Base-by-base conservation (phyloP, 2,329 filamentous ascomycete genomes). In the Xylaria polymorpha region DNA sequence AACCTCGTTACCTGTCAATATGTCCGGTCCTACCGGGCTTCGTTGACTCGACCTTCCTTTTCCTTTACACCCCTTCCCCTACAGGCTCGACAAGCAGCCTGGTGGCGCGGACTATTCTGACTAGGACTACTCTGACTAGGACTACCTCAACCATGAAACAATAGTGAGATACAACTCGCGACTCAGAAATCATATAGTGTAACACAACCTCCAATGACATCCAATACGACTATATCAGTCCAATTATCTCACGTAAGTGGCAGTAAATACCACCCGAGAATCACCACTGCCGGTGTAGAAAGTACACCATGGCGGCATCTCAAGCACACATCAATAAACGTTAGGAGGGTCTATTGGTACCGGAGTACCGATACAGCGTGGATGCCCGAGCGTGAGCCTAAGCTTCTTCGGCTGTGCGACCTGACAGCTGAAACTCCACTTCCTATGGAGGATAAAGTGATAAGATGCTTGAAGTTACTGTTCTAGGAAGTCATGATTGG, bases 391-490 rank as follows among this genome's bases (percentile, higher is more conserved):
- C 2, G 29, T 29, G 22, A 15, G 14, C 48, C 10, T 29, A 43
- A 25, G 39, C 53, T 46, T 59, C 44, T 53, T 20, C 55, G 2
- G 41, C 22, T 29, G 8, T 46, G 48, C 22, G 7, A 39, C 22
- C 8, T 43, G 22, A 22, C 5, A 59, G 55, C 62, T 59, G 55
- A 53, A 58, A 59, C 55, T 59, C 62, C 62, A 65, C 62, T 41
- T 25, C 2, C 25, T 29, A 14, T 48, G 44, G 18, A 64, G 20
- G 43, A 58, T 9, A 4, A 4, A 3, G 25, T 29, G 25, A 29
- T 29, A 55, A 46, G 9, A 50, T 41, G 44, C 62, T 32, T 6
- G 44, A 64, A 43, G 37, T 50, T 50, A 64, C 55, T 58, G 39
- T 48, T 32, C 61, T 51, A 15, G 43, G 32, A 32, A 32, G 32